Evolutionary conservation across 225 moss, liverwort and hornwort species (phyloP).

Genomic region (Polytrichum formosum): DNA sequence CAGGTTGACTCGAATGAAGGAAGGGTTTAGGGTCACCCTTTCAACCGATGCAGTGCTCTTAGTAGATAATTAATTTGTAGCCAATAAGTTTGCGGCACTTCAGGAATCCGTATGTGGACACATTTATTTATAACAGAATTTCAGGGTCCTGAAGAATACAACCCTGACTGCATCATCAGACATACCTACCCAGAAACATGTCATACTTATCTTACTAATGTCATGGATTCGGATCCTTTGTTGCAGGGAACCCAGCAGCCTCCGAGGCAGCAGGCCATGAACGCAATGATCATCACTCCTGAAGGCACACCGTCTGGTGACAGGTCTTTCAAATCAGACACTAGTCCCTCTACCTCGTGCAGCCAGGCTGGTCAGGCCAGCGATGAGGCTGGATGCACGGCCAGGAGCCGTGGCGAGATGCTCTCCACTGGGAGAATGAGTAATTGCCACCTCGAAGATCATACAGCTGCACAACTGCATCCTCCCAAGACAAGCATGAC

Average conservation of each 20-base stretch:
- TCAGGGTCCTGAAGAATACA: too few species aligned
- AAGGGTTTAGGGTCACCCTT: too few species aligned
- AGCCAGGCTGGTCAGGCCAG: conserved; percentile 61
- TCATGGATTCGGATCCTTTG: background rate
- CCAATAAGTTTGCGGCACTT: too few species aligned
- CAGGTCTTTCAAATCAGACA: conserved; percentile 59
- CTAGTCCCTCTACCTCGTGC: conserved; percentile 61
- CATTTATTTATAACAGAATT: too few species aligned
- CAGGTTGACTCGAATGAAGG: too few species aligned
- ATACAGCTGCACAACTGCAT: conserved; percentile 5
- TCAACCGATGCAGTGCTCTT: too few species aligned
- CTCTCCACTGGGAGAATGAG: conserved; percentile 10
- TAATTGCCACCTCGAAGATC: conserved; percentile 23
- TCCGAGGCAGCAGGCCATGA: conserved; percentile 9
- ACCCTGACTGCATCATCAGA: too few species aligned
- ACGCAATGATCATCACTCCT: conserved; percentile 11
- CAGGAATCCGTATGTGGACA: too few species aligned
- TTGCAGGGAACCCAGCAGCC: conserved; percentile 52
- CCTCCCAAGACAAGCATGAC: conserved; percentile 13
- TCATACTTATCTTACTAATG: too few species aligned
- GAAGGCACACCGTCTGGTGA: conserved; percentile 47
- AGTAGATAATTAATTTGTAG: too few species aligned
- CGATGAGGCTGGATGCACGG: conserved; percentile 47
- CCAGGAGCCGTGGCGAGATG: conserved; percentile 31
- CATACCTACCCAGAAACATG: too few species aligned